Conservation (phyloP, 768 basidiomycete species). For the Amanita inopinata region DNA sequence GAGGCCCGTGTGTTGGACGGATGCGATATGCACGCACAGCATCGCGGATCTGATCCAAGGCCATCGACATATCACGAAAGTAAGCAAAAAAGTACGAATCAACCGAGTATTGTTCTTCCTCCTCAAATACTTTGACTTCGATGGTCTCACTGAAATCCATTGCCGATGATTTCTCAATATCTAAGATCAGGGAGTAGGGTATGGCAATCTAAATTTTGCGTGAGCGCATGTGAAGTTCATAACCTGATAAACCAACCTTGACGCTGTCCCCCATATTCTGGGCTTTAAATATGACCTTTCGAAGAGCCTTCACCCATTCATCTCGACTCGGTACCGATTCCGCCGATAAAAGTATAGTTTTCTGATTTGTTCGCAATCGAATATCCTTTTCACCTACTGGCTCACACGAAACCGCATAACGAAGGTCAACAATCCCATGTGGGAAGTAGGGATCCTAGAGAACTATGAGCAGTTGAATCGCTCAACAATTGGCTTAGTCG, state of each 20-base stretch:
- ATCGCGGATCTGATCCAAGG: slow-evolving; percentile 75
- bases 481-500: slow-evolving; percentile 17
- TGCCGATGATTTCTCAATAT: slow-evolving; percentile 79
- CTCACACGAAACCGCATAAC: slow-evolving; percentile 89
- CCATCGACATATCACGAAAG: slow-evolving; percentile 70
- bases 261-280: slow-evolving; percentile 96
- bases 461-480: slow-evolving; percentile 5
- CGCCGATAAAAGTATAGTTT: slow-evolving; percentile 58
- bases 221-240: slow-evolving; percentile 5
- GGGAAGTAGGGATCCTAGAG: slow-evolving; percentile 93
- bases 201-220: slow-evolving; percentile 63
- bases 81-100: slow-evolving; percentile 96
- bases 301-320: slow-evolving; percentile 94
- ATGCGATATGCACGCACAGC: slow-evolving; percentile 52
- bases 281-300: slow-evolving; percentile 89
- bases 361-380: slow-evolving; percentile 76
- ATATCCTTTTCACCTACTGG: slow-evolving; percentile 68
- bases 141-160: slow-evolving; percentile 97
- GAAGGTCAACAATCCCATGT: slow-evolving; percentile 89
- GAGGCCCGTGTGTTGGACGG: slow-evolving; percentile 22
- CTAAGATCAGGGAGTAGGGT: slow-evolving; percentile 81
- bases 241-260: slow-evolving; percentile 43
- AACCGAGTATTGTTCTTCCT: slow-evolving; percentile 64
- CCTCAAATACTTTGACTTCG: slow-evolving; percentile 86
- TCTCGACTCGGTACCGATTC: slow-evolving; percentile 79